Base-by-base conservation (phyloP, 371 early-diverging fungal genomes). In the Syncephalastrum contaminatum region DNA sequence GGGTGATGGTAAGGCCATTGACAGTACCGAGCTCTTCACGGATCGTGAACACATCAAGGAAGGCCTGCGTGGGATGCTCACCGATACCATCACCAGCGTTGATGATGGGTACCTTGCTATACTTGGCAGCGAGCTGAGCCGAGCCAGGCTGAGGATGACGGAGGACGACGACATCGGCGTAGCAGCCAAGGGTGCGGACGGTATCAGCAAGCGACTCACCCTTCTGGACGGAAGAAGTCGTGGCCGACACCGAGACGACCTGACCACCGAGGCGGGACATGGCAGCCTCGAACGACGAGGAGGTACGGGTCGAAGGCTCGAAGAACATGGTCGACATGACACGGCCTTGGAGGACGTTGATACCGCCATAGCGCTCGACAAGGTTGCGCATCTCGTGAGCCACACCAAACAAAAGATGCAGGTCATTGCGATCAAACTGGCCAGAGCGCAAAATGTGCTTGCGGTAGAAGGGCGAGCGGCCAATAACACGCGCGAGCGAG, bases 61-160 rank as follows among this genome's bases (percentile, higher is more conserved):
- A 91, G 45, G 97, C 98, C 75, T 98, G 98, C 18, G 96, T 93
- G 25, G 98, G 98, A 75, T 98, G 98, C 80, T 97, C 98, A 43
- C 98, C 97, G 51, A 88, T 82, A 62, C 98, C 98, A 69, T 97
- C 97, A 60, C 98, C 97, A 46, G 96, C 97, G 66, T 96, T 97
- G 75, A 98, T 91, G 40, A 98, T 82, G 16, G 97, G 97, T 12
- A 95, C 88, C 74, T 86, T 89, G 50, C 91, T 85, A 74, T 83
- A 88, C 75, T 92, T 93, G 57, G 97, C 91, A 27, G 95, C 97
- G 24, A 81, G 63, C 54, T 85, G 72, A 30, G 88, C 92, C 55
- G 87, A 86, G 43, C 97, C 97, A 25, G 90, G 89, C 58, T 90
- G 86, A 51, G 97, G 96, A 73, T 98, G 98, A 50, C 98, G 90